Conservation (phyloP, 192 early-diverging fungal genomes). For the Umbelopsis vinacea region DNA sequence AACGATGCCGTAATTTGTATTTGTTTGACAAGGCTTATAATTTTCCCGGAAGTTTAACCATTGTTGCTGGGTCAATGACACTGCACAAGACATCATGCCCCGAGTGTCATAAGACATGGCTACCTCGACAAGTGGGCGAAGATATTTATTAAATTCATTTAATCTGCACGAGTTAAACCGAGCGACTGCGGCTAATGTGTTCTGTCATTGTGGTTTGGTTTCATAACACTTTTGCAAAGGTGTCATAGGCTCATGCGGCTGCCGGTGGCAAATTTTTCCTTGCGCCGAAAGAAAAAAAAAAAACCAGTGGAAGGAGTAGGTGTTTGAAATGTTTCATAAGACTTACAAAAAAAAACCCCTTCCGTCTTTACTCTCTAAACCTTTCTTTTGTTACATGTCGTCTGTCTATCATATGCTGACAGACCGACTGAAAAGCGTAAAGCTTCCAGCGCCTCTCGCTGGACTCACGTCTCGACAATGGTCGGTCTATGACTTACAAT, state of each 20-base stretch:
- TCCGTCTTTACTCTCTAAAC: not conserved
- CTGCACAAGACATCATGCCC: too few species aligned
- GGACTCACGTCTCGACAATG: conserved; percentile 20
- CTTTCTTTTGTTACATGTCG: not conserved
- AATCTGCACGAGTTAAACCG: too few species aligned
- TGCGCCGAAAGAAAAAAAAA: conserved; percentile 4
- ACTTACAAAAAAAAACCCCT: not conserved
- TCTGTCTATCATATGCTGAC: conserved; percentile 5
- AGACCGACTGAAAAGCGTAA: conserved; percentile 1
- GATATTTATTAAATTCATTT: too few species aligned
- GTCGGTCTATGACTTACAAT: conserved; percentile 50
- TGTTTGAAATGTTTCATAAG: not conserved
- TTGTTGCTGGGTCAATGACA: too few species aligned
- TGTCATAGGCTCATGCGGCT: not conserved
- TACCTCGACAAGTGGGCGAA: too few species aligned
- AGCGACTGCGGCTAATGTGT: too few species aligned
- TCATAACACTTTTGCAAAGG: not conserved
- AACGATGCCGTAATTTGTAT: too few species aligned
- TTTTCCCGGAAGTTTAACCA: too few species aligned
- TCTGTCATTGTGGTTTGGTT: not conserved
- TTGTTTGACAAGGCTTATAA: too few species aligned
- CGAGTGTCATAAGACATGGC: too few species aligned
- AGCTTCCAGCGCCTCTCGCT: not conserved
- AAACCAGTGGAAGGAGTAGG: not conserved
- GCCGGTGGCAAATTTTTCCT: conserved; percentile 10